Evolutionary conservation across 1,284 basidiomycete genomes (phyloP).

Genomic region (Cerrena zonata): DNA sequence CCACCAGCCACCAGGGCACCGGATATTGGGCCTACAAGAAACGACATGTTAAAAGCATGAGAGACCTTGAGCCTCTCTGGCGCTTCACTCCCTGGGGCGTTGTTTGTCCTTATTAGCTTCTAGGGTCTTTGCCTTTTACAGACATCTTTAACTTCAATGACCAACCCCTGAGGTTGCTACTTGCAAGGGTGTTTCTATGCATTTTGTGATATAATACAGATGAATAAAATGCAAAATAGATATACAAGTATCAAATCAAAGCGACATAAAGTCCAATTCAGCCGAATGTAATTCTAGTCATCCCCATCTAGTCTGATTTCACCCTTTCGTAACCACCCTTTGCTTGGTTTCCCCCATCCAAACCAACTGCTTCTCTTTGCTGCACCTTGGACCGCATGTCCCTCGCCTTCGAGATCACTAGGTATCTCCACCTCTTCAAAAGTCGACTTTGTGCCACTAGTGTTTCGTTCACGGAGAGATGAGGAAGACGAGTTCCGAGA

Average conservation of each 20-base stretch:
- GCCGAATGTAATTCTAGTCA: neutral
- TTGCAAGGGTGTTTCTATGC: too few species aligned
- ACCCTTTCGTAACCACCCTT: conserved; percentile 25
- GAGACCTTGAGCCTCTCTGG: neutral
- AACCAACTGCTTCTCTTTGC: conserved; percentile 33
- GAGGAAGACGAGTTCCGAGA: conserved; percentile 26
- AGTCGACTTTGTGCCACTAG: conserved; percentile 30
- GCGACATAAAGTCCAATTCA: neutral
- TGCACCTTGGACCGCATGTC: conserved; percentile 13
- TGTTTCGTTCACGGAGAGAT: conserved; percentile 40
- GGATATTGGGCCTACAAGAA: conserved; percentile 22
- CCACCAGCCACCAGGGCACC: conserved; percentile 16
- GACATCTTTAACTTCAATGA: neutral
- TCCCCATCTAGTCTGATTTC: conserved; percentile 20
- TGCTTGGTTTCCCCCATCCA: conserved; percentile 23
- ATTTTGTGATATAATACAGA: neutral
- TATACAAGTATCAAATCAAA: neutral
- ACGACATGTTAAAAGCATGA: conserved; percentile 21
- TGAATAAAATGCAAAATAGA: neutral
- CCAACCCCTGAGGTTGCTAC: too few species aligned
- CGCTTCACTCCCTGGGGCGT: too few species aligned
- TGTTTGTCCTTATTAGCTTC: conserved; percentile 10
- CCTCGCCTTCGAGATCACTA: conserved; percentile 59
- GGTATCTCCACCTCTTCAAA: conserved; percentile 65
- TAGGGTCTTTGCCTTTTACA: conserved; percentile 2